Percentiles rank a stretch among this genome's conserved stretches.
Conservation (phyloP, 345 rosid genomes). For the Lepidium aucheri region DNA sequence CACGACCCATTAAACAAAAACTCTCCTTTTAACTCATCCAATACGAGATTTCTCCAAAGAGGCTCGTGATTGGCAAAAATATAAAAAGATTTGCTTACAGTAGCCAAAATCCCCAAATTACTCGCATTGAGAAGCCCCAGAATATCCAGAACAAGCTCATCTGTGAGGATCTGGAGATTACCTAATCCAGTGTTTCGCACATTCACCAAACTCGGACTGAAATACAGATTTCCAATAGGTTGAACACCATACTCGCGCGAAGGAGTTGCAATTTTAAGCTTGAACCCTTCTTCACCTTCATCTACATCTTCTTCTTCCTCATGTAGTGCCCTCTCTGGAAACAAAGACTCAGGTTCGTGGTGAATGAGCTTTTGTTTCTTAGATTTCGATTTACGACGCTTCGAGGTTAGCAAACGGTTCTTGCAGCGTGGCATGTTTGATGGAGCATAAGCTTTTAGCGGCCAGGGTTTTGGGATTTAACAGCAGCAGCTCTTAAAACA, state of each 20-base stretch:
- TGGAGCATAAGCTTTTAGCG: not conserved
- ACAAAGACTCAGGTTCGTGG: not conserved
- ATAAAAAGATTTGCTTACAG: constrained; percentile 69
- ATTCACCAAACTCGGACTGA: constrained; percentile 44
- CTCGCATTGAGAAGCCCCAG: constrained; percentile 51
- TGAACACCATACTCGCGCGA: constrained; percentile 63
- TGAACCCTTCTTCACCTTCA: constrained; percentile 45
- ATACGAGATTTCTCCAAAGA: constrained; percentile 83
- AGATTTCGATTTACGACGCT: constrained; percentile 25
- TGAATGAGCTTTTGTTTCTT: constrained; percentile 14
- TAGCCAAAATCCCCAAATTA: constrained; percentile 61
- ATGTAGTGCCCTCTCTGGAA: not conserved
- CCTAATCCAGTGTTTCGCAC: constrained; percentile 81
- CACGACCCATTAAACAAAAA: constrained; percentile 63
- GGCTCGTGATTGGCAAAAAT: constrained; percentile 69
- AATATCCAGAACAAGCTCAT: constrained; percentile 79
- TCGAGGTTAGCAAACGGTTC: constrained; percentile 26
- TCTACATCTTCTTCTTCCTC: constrained; percentile 16
- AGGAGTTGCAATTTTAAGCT: constrained; percentile 48
- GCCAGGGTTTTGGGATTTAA: constrained; percentile 26
- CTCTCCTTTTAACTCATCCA: constrained; percentile 48
- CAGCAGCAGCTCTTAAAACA: not conserved
- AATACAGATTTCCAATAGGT: constrained; percentile 79
- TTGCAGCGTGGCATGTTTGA: constrained; percentile 33
- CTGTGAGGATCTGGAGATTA: constrained; percentile 53